These are phyloP conservation scores for Leccinum incarnatum DNA, from an alignment of 768 basidiomycete species.

Conservation along the genomic window DNA sequence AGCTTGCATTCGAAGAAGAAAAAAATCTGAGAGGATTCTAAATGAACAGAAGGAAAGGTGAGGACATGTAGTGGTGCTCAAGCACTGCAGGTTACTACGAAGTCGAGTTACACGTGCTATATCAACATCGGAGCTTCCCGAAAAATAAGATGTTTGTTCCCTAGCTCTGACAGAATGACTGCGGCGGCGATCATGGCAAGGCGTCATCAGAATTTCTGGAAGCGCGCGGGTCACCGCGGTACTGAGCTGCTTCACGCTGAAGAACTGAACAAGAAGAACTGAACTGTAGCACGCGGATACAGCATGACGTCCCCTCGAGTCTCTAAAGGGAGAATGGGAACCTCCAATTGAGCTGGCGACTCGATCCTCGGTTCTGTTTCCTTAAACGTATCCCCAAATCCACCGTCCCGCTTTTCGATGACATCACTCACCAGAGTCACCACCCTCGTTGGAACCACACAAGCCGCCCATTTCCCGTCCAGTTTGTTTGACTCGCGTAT, in stretches of 20 bases:
- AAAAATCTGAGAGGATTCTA: constrained; percentile 18
- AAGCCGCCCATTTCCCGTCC: neutral
- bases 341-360: neutral
- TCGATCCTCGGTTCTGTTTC: neutral
- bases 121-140: neutral
- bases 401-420: neutral
- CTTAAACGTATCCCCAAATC: neutral
- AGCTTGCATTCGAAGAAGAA: constrained; percentile 49
- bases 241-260: neutral
- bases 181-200: neutral
- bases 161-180: too few relatives aligned
- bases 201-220: neutral
- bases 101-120: neutral
- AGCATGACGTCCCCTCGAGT: neutral
- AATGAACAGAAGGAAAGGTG: neutral
- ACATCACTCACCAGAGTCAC: neutral
- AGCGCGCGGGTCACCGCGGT: neutral
- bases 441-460: neutral
- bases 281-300: neutral
- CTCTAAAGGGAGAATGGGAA: neutral
- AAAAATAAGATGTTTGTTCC: neutral
- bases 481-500: neutral
- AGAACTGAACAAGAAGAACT: neutral
- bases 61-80: neutral
- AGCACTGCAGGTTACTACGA: neutral